phyloP scores from a whole-genome alignment of 2,329 filamentous ascomycete genomes.

The Tolypocladium album region DNA sequence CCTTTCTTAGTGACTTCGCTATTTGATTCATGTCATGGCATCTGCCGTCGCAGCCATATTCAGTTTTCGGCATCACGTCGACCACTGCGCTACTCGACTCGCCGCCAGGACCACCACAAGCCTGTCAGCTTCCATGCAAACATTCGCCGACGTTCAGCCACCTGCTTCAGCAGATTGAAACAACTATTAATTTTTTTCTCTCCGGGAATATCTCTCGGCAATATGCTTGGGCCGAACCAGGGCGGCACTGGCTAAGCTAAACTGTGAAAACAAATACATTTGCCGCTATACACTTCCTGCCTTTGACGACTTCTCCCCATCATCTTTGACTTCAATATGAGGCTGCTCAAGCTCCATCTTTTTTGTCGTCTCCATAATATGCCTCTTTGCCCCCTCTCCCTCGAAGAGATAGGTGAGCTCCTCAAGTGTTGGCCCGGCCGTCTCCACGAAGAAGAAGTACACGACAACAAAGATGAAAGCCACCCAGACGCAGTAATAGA shows the following conservation, averaged over 20 bases:
- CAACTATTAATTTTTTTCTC: background rate
- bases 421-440: conserved; percentile 23
- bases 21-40: background rate
- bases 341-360: conserved; percentile 2
- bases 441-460: conserved; percentile 30
- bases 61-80: background rate
- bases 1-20: background rate
- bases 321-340: conserved; percentile 1
- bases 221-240: background rate
- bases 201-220: background rate
- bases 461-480: conserved; percentile 23
- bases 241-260: too few species aligned
- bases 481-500: conserved; percentile 29
- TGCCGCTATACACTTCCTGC: background rate
- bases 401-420: conserved; percentile 22
- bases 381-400: conserved; percentile 13
- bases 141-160: background rate
- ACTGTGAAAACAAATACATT: too few species aligned
- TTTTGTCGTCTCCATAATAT: conserved; percentile 11
- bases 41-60: background rate
- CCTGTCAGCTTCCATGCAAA: too few species aligned
- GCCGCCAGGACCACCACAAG: too few species aligned
- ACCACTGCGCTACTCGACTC: background rate
- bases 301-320: background rate
- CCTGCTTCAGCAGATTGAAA: too few species aligned